These are phyloP conservation scores for Pueraria montana DNA, from an alignment of 306 rosid genomes.

Conservation along the genomic window DNA sequence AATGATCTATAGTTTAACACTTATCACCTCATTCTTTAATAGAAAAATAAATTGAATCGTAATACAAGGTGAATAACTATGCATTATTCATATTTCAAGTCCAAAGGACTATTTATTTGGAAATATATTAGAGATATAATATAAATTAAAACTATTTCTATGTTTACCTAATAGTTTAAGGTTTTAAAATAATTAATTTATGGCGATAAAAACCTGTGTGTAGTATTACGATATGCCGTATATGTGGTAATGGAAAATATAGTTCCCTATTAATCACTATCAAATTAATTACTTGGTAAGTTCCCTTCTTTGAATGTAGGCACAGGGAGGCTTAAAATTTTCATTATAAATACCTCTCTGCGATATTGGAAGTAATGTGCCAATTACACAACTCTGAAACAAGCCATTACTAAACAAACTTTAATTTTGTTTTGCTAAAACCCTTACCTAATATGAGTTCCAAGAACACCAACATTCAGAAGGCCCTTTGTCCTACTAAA, in stretches of 20 bases:
- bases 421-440: not conserved
- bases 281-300: slow-evolving; percentile 23
- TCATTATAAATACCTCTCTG: slow-evolving; percentile 1
- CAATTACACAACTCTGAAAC: not conserved
- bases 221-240: not conserved
- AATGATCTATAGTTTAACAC: not conserved
- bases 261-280: not conserved
- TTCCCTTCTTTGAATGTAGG: slow-evolving; percentile 4
- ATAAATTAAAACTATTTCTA: not conserved
- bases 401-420: not conserved
- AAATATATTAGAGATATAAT: not conserved
- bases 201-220: not conserved
- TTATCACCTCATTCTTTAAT: not conserved
- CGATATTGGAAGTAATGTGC: not conserved
- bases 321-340: not conserved
- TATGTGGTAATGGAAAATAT: not conserved
- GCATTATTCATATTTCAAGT: not conserved
- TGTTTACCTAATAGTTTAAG: not conserved
- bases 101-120: not conserved
- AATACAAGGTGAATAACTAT: not conserved
- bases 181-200: not conserved
- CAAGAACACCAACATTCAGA: not conserved
- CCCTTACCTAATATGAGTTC: slow-evolving; percentile 7
- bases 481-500: slow-evolving; percentile 13
- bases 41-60: not conserved